Evolutionary conservation across 2,329 filamentous ascomycete species (phyloP), one percentile per base, ranked within the genome.

Genomic region (Xylariales sp.): DNA sequence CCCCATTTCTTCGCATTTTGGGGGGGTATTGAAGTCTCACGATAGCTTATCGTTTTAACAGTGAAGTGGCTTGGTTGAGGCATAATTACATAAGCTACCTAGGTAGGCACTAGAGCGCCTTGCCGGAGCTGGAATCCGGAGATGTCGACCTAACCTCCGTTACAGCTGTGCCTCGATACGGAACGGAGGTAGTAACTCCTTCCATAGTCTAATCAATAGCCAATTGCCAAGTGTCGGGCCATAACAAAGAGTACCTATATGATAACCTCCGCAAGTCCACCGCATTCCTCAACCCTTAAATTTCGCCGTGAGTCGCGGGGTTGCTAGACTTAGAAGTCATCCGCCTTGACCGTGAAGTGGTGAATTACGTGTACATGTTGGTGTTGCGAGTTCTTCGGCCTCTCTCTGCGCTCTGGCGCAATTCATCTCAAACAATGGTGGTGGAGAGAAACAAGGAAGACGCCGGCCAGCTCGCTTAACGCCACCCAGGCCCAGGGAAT

Each of bases 181-280:
- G 49, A 60, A 49, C 56, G 62, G 62, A 65, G 55, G 49, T n/a
- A 43, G n/a, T 12, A 23, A 55, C n/a, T 49, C 62, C 62, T 60
- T 49, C 39, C 5, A 8, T 23, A 5, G 45, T 43, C 16, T 49
- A 41, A 55, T 34, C 43, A n/a, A 34, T 34, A 34, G 30, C 18
- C 16, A 9, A 41, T 32, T 10, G 7, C 41, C 49, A 61, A 50
- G 50, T 32, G 32, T 41, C 32, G 45, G 32, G 18, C 16, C 10
- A 41, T 23, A 55, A 8, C 14, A 8, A 41, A 23, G 49, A 48
- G 14, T 23, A 23, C 23, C 23, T 23, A 12, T 18, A 46, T 23
- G 30, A 18, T 36, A 46, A 23, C 8, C 30, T 41, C 16, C n/a
- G 12, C 41, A 34, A 23, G 16, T 23, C 23, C 46, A 36, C 46